Conservation (phyloP, 2,329 filamentous ascomycete species). For the Graphilbum ipis-grandicollis region DNA sequence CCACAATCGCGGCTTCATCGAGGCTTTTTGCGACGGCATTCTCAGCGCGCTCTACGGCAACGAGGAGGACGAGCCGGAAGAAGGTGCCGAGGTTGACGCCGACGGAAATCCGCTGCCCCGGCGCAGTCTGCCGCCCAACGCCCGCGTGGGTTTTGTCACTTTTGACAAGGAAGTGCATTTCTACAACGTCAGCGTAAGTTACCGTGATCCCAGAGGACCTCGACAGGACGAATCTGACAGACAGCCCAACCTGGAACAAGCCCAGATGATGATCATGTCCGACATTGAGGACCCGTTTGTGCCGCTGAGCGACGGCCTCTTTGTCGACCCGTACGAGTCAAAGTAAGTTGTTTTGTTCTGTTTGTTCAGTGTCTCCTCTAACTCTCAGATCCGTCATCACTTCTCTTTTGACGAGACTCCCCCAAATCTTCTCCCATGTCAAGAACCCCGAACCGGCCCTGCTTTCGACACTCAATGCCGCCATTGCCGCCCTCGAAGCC, state of each 20-base stretch:
- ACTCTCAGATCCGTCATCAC: constrained; percentile 51
- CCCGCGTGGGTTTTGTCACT: constrained; percentile 86
- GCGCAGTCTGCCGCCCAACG: constrained; percentile 52
- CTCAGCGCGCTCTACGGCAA: constrained; percentile 67
- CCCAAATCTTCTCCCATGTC: constrained; percentile 68
- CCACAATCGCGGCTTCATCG: constrained; percentile 76
- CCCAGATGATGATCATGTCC: constrained; percentile 97
- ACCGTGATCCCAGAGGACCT: no score
- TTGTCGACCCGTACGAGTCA: constrained; percentile 86
- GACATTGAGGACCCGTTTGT: constrained; percentile 95
- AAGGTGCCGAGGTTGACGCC: constrained; percentile 32
- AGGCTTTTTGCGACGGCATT: constrained; percentile 82
- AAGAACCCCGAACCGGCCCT: constrained; percentile 87
- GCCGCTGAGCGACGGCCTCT: constrained; percentile 76
- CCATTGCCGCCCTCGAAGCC: constrained; percentile 62
- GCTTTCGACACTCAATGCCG: constrained; percentile 68
- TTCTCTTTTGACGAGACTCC: constrained; percentile 68
- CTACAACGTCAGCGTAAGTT: constrained; percentile 74
- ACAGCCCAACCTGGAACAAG: constrained; percentile 59
- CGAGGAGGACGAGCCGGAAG: constrained; percentile 41
- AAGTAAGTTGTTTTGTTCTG: constrained; percentile 27
- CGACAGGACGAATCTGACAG: no score
- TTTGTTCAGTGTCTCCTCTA: constrained; percentile 12
- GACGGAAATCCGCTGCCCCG: constrained; percentile 35
- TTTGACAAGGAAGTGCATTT: constrained; percentile 97